A percentile compares a stretch with the other conserved stretches of the same genome.
These are phyloP conservation scores for Gossypium laxum DNA, from an alignment of 441 rosid genomes.

Conservation along the genomic window DNA sequence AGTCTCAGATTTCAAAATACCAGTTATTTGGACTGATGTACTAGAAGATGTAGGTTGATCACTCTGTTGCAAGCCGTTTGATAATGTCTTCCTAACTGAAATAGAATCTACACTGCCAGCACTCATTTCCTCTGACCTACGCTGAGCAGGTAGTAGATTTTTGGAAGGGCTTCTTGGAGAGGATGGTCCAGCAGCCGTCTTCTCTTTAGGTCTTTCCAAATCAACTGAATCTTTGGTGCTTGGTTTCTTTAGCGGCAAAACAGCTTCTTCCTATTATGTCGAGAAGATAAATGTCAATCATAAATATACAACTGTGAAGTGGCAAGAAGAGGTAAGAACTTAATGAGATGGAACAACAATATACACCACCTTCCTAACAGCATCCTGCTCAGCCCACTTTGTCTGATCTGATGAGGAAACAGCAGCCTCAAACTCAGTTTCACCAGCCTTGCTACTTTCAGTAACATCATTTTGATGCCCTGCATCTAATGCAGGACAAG, in stretches of 20 bases:
- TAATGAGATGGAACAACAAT: not conserved
- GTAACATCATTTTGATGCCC: conserved; percentile 33
- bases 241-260: conserved; percentile 27
- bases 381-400: conserved; percentile 33
- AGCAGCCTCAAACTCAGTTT: conserved; percentile 41
- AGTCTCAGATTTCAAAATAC: conserved; percentile 33
- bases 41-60: conserved; percentile 31
- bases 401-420: conserved; percentile 32
- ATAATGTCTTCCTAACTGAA: conserved; percentile 32
- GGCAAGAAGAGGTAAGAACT: not conserved
- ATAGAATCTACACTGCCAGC: conserved; percentile 25
- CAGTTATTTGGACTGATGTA: conserved; percentile 26
- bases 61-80: conserved; percentile 33
- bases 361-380: conserved; percentile 41
- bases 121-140: conserved; percentile 39
- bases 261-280: conserved; percentile 28
- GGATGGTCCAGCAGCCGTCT: conserved; percentile 32
- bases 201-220: conserved; percentile 53
- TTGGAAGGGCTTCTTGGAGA: conserved; percentile 41
- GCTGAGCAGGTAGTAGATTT: conserved; percentile 31
- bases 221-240: conserved; percentile 37
- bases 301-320: not conserved
- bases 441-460: conserved; percentile 34
- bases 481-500: conserved; percentile 34
- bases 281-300: not conserved